Conservation (phyloP, 345 rosid genomes). For the Bruguiera sexangula region DNA sequence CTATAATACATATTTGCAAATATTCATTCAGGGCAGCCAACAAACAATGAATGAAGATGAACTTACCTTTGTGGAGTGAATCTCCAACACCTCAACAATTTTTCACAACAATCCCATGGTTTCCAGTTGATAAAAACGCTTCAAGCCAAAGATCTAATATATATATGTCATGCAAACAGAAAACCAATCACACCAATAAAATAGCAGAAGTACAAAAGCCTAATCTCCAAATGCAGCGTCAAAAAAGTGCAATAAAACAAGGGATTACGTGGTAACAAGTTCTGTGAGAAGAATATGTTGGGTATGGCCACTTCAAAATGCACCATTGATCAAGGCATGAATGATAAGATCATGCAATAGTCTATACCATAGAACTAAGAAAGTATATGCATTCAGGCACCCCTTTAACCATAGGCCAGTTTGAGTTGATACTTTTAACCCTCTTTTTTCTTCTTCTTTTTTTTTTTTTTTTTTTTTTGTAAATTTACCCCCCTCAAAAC, state of each 20-base stretch:
- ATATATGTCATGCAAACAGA: not conserved
- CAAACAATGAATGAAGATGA: not conserved
- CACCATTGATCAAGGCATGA: too few species aligned
- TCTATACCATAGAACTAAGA: too few species aligned
- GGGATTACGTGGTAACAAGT: too few species aligned
- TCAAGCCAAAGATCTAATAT: not conserved
- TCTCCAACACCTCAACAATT: not conserved
- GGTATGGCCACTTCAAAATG: too few species aligned
- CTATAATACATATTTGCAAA: slow-evolving; percentile 37
- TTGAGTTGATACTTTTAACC: too few species aligned
- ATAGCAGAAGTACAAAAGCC: not conserved
- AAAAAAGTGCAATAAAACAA: not conserved
- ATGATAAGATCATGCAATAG: too few species aligned
- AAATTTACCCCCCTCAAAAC: too few species aligned
- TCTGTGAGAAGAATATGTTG: too few species aligned
- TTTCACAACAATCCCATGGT: not conserved
- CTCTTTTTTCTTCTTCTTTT: too few species aligned
- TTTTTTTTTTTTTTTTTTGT: too few species aligned
- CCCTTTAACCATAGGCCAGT: too few species aligned
- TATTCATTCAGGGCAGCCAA: slow-evolving; percentile 8
- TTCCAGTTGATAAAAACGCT: not conserved
- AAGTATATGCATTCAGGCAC: too few species aligned
- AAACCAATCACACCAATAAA: not conserved
- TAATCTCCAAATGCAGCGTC: not conserved
- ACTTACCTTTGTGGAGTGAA: not conserved